Conservation (phyloP, 176 grass and related monocot species). For the Saccharum spontaneum region DNA sequence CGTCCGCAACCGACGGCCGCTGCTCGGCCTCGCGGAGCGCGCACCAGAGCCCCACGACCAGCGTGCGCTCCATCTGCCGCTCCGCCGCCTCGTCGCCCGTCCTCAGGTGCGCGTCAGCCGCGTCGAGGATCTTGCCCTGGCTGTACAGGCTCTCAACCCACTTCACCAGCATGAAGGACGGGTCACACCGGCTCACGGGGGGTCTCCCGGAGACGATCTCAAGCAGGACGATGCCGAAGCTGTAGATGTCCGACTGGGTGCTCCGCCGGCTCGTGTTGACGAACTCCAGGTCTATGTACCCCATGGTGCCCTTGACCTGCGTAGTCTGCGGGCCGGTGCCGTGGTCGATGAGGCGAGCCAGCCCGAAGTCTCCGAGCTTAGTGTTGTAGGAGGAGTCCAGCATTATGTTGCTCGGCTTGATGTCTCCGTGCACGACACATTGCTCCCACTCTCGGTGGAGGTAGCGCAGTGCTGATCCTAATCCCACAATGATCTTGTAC, state of each 20-base stretch:
- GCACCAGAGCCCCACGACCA: constrained; percentile 25
- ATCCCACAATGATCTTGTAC: background rate
- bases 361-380: background rate
- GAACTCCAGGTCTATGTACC: background rate
- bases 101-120: constrained; percentile 23
- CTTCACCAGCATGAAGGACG: background rate
- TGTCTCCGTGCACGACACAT: background rate
- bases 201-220: background rate
- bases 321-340: background rate
- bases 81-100: constrained; percentile 1
- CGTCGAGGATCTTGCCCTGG: constrained; percentile 1
- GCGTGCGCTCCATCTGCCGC: constrained; percentile 29
- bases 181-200: background rate
- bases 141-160: background rate
- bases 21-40: too few relatives aligned
- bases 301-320: background rate
- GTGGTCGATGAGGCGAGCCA: background rate
- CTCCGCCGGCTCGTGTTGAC: background rate
- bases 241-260: background rate
- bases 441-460: too few relatives aligned
- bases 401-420: background rate
- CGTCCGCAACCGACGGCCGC: too few relatives aligned
- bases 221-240: background rate
- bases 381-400: background rate
- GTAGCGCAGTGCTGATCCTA: background rate